Conservation (phyloP, 2,329 filamentous ascomycete species). For the Ophiocordyceps australis region DNA sequence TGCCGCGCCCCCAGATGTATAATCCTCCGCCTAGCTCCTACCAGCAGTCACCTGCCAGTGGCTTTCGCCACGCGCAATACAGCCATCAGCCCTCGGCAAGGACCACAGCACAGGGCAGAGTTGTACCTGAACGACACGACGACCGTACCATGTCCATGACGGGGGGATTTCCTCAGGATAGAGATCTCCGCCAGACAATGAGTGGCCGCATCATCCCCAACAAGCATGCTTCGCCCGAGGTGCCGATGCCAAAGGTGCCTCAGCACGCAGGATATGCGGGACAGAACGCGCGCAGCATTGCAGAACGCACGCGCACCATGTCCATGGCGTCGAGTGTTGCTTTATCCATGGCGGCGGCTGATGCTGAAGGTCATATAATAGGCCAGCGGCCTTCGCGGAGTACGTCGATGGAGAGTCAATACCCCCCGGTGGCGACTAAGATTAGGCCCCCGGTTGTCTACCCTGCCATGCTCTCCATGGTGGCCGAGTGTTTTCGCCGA, state of each 20-base stretch:
- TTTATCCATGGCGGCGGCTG: constrained; percentile 47
- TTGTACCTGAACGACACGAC: constrained; percentile 81
- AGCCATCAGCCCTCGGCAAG: constrained; percentile 47
- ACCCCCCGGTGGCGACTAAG: constrained; percentile 36
- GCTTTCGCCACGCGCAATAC: constrained; percentile 61
- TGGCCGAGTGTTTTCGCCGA: constrained; percentile 82
- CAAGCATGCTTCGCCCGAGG: constrained; percentile 27
- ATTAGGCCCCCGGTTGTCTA: constrained; percentile 75
- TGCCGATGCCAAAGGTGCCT: constrained; percentile 14
- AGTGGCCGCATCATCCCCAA: constrained; percentile 82
- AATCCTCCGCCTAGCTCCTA: constrained; percentile 42
- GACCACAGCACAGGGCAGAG: constrained; percentile 78
- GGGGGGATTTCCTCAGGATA: constrained; percentile 49
- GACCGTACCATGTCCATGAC: constrained; percentile 96
- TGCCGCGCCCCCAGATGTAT: constrained; percentile 56
- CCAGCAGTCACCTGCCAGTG: constrained; percentile 48
- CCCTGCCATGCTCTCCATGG: constrained; percentile 80
- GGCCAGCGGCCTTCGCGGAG: constrained; percentile 38
- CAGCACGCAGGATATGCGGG: constrained; percentile 19
- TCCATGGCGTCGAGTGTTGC: constrained; percentile 81
- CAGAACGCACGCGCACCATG: constrained; percentile 70
- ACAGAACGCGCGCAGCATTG: constrained; percentile 24
- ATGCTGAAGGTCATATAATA: constrained; percentile 30
- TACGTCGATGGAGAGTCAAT: constrained; percentile 34
- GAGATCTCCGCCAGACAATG: constrained; percentile 76